A percentile compares a stretch with the other conserved stretches of the same genome.
Evolutionary conservation across 768 basidiomycete genomes (phyloP).

Genomic region (Imleria badia): DNA sequence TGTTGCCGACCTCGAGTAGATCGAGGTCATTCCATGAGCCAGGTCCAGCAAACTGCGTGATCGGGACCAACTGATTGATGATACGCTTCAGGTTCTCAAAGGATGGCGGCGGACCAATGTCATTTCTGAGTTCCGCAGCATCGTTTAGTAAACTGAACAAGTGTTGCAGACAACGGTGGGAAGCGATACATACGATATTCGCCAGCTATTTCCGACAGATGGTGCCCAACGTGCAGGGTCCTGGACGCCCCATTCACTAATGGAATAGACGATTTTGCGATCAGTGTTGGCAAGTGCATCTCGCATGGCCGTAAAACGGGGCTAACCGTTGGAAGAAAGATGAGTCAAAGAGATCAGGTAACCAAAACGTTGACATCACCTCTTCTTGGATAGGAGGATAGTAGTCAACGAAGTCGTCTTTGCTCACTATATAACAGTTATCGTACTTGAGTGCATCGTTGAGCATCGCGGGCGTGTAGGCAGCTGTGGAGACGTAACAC

Average conservation of each 20-base stretch:
- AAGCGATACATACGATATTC: conserved; percentile 40
- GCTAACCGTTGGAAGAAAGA: not conserved
- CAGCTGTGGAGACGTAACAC: too few relatives aligned
- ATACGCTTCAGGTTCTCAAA: conserved; percentile 14
- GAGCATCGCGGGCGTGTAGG: not conserved
- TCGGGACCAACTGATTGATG: conserved; percentile 37
- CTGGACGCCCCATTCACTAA: conserved; percentile 54
- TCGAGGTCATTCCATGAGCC: conserved; percentile 54
- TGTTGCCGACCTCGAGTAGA: conserved; percentile 53
- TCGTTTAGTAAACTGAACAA: not conserved
- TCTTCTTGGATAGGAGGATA: not conserved
- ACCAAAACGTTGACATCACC: not conserved
- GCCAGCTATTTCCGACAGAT: conserved; percentile 50
- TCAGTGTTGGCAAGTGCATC: conserved; percentile 3
- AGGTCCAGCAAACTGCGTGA: conserved; percentile 47
- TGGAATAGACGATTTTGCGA: conserved; percentile 42
- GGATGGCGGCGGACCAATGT: conserved; percentile 10
- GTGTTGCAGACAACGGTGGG: not conserved
- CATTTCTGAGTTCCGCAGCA: not conserved
- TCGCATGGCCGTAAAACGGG: conserved; percentile 3
- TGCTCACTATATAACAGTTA: conserved; percentile 10
- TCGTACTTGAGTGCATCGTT: conserved; percentile 8
- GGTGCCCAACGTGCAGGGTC: conserved; percentile 51
- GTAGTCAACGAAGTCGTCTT: not conserved
- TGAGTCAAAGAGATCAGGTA: not conserved